Conservation (phyloP, 352 stramenopile species). For the Phytopythium aichiense region DNA sequence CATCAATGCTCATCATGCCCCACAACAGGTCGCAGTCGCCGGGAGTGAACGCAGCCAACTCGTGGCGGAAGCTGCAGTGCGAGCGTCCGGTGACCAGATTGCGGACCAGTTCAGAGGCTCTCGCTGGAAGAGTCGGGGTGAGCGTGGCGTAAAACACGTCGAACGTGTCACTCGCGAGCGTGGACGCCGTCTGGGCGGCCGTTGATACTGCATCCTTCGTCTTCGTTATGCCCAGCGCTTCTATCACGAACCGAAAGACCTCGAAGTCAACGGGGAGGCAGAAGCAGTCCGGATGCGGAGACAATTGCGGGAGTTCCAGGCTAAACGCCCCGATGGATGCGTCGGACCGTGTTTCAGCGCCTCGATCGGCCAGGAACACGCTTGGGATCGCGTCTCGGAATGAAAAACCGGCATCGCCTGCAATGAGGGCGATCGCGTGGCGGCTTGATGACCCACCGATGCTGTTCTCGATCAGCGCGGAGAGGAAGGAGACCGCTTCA, state of each 20-base stretch:
- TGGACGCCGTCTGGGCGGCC: conserved; percentile 19
- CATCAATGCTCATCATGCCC: conserved; percentile 64
- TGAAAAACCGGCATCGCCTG: conserved; percentile 63
- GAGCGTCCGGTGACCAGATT: not conserved
- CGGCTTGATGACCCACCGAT: not conserved
- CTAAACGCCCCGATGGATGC: not conserved
- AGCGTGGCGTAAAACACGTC: conserved; percentile 50
- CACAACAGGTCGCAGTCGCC: conserved; percentile 76
- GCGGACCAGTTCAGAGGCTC: conserved; percentile 1
- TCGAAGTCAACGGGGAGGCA: conserved; percentile 78
- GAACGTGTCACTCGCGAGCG: conserved; percentile 65
- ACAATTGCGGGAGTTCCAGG: conserved; percentile 68
- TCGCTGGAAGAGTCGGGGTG: not conserved
- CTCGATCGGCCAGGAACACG: conserved; percentile 30
- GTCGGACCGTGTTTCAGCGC: not conserved
- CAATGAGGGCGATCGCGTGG: conserved; percentile 23
- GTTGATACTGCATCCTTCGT: conserved; percentile 4
- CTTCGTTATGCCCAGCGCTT: conserved; percentile 12
- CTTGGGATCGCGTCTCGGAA: conserved; percentile 59
- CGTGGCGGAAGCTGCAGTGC: conserved; percentile 27
- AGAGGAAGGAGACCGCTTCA: conserved; percentile 57
- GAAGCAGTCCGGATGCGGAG: conserved; percentile 77
- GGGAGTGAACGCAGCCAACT: conserved; percentile 52
- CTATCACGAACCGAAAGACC: conserved; percentile 45
- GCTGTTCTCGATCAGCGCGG: conserved; percentile 17